phyloP scores from a whole-genome alignment of 2,329 filamentous ascomycete species.

The Alternaria triticimaculans region DNA sequence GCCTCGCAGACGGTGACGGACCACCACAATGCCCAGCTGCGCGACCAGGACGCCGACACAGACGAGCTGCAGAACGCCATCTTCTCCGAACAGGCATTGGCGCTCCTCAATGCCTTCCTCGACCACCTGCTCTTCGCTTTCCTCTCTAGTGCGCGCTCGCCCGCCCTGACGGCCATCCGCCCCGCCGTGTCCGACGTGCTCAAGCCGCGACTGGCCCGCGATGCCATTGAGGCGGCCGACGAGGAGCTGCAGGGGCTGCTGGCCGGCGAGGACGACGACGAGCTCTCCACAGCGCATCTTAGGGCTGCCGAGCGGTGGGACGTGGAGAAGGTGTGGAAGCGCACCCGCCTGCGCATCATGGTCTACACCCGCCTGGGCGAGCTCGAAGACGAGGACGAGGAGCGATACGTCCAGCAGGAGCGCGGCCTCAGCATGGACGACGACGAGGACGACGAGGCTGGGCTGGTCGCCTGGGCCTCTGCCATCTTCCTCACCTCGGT shows the following conservation, averaged over 20 bases:
- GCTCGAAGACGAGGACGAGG: constrained; percentile 97
- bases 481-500: constrained; percentile 97
- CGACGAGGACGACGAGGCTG: constrained; percentile 46
- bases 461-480: constrained; percentile 80
- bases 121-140: constrained; percentile 94
- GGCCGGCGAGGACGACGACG: constrained; percentile 71
- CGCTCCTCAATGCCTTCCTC: constrained; percentile 87
- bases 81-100: constrained; percentile 75
- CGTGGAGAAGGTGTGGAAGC: constrained; percentile 91
- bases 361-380: constrained; percentile 96
- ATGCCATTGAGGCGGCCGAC: constrained; percentile 82
- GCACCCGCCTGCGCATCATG: constrained; percentile 93
- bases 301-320: constrained; percentile 71
- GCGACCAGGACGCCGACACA: constrained; percentile 70
- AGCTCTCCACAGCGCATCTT: constrained; percentile 35
- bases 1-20: constrained; percentile 92
- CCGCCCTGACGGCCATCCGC: constrained; percentile 74
- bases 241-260: constrained; percentile 89
- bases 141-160: constrained; percentile 78
- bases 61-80: constrained; percentile 69
- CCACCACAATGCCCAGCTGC: constrained; percentile 78
- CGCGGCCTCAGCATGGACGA: constrained; percentile 63
- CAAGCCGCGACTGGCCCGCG: constrained; percentile 85
- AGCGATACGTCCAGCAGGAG: constrained; percentile 83
- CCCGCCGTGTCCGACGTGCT: constrained; percentile 86